Evolutionary conservation across 1,284 basidiomycete genomes (phyloP).

Genomic region (Apiotrichum mycotoxinovorans): DNA sequence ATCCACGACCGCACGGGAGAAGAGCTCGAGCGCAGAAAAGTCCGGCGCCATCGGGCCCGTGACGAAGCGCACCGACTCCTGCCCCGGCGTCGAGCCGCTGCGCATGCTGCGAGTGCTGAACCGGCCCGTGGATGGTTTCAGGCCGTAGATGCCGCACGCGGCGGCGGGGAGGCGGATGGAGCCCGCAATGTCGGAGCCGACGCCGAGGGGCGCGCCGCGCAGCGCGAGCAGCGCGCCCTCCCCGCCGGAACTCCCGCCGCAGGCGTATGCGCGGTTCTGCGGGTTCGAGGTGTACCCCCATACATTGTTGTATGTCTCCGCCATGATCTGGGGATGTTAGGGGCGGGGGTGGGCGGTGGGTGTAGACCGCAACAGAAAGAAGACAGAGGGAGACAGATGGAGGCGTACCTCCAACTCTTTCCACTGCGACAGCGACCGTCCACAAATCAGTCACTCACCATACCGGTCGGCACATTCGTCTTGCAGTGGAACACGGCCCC

Average conservation of each 20-base stretch:
- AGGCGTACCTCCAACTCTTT: no score
- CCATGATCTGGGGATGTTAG: slow-evolving; percentile 23
- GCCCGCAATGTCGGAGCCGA: slow-evolving; percentile 55
- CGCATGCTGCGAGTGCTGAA: slow-evolving; percentile 46
- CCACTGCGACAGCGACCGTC: no score
- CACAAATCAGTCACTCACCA: no score
- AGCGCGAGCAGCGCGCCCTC: slow-evolving; percentile 64
- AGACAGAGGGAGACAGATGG: no score
- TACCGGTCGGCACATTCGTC: slow-evolving; percentile 9
- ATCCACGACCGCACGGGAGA: slow-evolving; percentile 53
- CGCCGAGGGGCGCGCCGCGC: slow-evolving; percentile 58
- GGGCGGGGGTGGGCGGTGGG: no score
- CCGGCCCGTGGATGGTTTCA: slow-evolving; percentile 18
- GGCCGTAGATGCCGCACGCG: slow-evolving; percentile 15
- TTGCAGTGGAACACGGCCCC: slow-evolving; percentile 20
- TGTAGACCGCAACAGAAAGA: no score
- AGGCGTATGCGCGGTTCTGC: slow-evolving; percentile 46
- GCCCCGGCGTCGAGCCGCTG: slow-evolving; percentile 57
- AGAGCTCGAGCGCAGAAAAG: slow-evolving; percentile 59
- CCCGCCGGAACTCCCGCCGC: slow-evolving; percentile 62
- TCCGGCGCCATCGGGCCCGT: slow-evolving; percentile 64
- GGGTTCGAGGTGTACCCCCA: slow-evolving; percentile 46
- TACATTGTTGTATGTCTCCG: slow-evolving; percentile 15
- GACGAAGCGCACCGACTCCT: slow-evolving; percentile 60
- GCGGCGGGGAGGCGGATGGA: slow-evolving; percentile 20